Conservation (phyloP, 1,139 yeast species). For the Taphrina deformans region DNA sequence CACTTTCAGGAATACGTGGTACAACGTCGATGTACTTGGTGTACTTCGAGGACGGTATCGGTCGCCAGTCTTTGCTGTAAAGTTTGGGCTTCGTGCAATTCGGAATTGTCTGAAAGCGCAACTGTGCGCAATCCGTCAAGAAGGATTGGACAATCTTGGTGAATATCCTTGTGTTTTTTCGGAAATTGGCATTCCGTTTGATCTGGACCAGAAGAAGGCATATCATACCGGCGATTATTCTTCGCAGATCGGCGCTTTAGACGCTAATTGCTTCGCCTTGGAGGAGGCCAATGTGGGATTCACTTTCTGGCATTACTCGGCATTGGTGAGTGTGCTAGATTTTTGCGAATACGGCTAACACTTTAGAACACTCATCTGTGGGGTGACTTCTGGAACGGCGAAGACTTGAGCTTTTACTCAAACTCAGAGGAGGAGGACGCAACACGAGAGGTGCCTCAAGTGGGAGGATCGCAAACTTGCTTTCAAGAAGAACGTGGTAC, state of each 20-base stretch:
- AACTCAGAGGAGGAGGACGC: slow-evolving; percentile 48
- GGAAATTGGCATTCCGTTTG: slow-evolving; percentile 97
- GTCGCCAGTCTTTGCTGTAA: slow-evolving; percentile 74
- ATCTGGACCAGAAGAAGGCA: slow-evolving; percentile 78
- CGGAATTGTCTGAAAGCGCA: slow-evolving; percentile 70
- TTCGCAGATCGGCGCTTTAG: slow-evolving; percentile 78
- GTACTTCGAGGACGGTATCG: slow-evolving; percentile 76
- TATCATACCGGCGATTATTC: slow-evolving; percentile 63
- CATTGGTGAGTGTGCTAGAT: slow-evolving; percentile 41
- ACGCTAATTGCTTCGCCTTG: slow-evolving; percentile 74
- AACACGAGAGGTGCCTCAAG: not conserved
- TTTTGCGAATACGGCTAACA: not conserved
- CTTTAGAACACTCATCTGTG: slow-evolving; percentile 63
- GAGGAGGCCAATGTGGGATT: slow-evolving; percentile 71
- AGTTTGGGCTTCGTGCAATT: slow-evolving; percentile 62
- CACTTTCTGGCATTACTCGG: slow-evolving; percentile 83
- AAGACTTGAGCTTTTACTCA: slow-evolving; percentile 86
- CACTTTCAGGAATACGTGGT: slow-evolving; percentile 40
- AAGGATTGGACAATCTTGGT: slow-evolving; percentile 51
- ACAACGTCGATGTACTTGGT: slow-evolving; percentile 84
- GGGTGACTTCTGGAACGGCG: slow-evolving; percentile 94
- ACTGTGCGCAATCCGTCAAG: slow-evolving; percentile 61
- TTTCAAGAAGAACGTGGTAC: slow-evolving; percentile 39
- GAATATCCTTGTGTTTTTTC: slow-evolving; percentile 61
- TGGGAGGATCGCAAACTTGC: not conserved